Percentiles rank a stretch among this genome's conserved stretches.
Evolutionary conservation across 169 alveolate genomes (phyloP).

Genomic region (Plasmodium malariae): DNA sequence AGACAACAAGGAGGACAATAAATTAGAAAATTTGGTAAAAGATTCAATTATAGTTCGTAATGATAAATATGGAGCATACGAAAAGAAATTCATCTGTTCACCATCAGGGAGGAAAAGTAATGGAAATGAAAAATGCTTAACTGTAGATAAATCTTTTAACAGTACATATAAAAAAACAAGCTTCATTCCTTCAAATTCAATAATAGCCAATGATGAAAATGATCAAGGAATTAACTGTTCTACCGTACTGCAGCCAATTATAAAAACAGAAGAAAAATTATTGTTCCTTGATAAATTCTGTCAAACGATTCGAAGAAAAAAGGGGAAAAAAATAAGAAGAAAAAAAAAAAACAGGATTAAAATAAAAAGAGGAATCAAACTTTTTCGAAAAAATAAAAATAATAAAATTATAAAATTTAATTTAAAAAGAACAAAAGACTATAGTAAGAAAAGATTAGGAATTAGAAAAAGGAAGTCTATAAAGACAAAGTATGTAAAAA

Average conservation of each 20-base stretch:
- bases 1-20: not conserved
- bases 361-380: not conserved
- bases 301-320: constrained; percentile 33
- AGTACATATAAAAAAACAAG: not conserved
- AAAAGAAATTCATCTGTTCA: not conserved
- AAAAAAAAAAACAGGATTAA: not conserved
- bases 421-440: not conserved
- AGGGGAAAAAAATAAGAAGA: not conserved
- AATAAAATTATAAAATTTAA: too few species aligned
- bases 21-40: not conserved
- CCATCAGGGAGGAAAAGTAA: not conserved
- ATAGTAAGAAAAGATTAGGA: not conserved
- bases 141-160: not conserved
- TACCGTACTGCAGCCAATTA: not conserved
- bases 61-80: not conserved
- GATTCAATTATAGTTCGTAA: not conserved
- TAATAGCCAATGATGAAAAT: not conserved
- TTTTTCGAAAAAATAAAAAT: not conserved
- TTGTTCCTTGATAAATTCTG: constrained; percentile 18
- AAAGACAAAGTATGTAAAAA: not conserved
- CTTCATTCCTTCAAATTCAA: not conserved
- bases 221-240: not conserved
- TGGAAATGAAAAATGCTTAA: not conserved
- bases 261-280: not conserved
- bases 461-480: not conserved